phyloP scores from a whole-genome alignment of 345 rosid species.

The Ailanthus altissimus region DNA sequence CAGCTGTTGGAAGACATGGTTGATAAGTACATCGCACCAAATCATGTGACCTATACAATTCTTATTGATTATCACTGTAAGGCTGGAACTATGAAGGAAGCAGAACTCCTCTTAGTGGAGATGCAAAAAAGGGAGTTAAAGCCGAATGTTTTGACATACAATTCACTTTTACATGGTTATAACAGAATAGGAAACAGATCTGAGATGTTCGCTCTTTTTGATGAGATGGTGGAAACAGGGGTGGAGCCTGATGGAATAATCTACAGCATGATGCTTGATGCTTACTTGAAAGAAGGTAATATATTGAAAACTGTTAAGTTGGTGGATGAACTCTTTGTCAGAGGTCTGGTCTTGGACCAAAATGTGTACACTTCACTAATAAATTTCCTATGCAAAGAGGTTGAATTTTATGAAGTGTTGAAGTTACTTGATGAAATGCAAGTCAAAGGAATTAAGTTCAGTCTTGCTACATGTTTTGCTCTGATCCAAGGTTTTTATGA shows the following conservation, averaged over 20 bases:
- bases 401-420: conserved; percentile 24
- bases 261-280: conserved; percentile 52
- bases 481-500: conserved; percentile 48
- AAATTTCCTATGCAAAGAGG: conserved; percentile 30
- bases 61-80: conserved; percentile 69
- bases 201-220: conserved; percentile 53
- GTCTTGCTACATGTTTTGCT: conserved; percentile 45
- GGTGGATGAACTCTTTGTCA: conserved; percentile 49
- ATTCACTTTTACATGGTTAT: conserved; percentile 61
- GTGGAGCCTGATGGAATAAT: conserved; percentile 66
- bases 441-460: conserved; percentile 46
- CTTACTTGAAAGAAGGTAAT: conserved; percentile 56
- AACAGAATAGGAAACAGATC: conserved; percentile 41
- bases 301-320: conserved; percentile 43
- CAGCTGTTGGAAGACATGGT: conserved; percentile 47
- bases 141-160: conserved; percentile 59
- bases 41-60: conserved; percentile 67
- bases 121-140: conserved; percentile 55
- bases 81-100: conserved; percentile 55
- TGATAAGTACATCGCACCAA: conserved; percentile 43
- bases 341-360: conserved; percentile 40
- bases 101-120: conserved; percentile 50
- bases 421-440: conserved; percentile 39
- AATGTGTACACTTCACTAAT: conserved; percentile 29
- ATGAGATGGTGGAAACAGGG: conserved; percentile 56